A percentile compares a stretch with the other conserved stretches of the same genome.
Evolutionary conservation across 2,329 filamentous ascomycete genomes (phyloP).

Genomic region (Apiospora rasikravindrae): DNA sequence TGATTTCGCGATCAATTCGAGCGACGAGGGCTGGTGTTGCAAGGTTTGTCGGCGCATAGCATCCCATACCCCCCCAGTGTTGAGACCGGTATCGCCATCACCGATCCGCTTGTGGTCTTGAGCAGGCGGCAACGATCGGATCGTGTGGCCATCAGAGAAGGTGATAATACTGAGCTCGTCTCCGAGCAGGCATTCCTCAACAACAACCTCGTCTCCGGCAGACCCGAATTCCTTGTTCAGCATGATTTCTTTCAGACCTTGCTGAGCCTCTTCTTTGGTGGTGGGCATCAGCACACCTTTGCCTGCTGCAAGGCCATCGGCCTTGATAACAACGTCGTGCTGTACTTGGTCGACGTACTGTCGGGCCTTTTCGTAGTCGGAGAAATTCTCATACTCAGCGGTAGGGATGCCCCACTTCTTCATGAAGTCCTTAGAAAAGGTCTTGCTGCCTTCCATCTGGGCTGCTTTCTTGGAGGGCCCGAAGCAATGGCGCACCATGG

Average conservation of each 20-base stretch:
- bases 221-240: conserved; percentile 82
- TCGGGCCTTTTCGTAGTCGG: conserved; percentile 72
- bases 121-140: conserved; percentile 83
- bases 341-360: conserved; percentile 74
- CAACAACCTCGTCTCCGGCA: conserved; percentile 89
- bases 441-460: conserved; percentile 93
- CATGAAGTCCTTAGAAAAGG: conserved; percentile 99
- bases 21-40: conserved; percentile 77
- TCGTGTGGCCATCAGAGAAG: conserved; percentile 87
- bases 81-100: conserved; percentile 87
- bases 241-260: conserved; percentile 89
- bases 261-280: conserved; percentile 80
- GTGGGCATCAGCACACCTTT: conserved; percentile 93
- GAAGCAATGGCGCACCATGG: conserved; percentile 77
- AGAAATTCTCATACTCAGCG: conserved; percentile 89
- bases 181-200: conserved; percentile 90
- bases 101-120: conserved; percentile 97
- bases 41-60: conserved; percentile 89
- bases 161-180: conserved; percentile 92
- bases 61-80: conserved; percentile 99
- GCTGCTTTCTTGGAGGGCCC: conserved; percentile 86
- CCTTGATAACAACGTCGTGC: conserved; percentile 90
- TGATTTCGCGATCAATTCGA: conserved; percentile 77
- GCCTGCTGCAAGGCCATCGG: conserved; percentile 86
- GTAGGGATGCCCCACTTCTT: conserved; percentile 87